phyloP scores from a whole-genome alignment of 106 monocot species.

The Phalaenopsis equestris region DNA sequence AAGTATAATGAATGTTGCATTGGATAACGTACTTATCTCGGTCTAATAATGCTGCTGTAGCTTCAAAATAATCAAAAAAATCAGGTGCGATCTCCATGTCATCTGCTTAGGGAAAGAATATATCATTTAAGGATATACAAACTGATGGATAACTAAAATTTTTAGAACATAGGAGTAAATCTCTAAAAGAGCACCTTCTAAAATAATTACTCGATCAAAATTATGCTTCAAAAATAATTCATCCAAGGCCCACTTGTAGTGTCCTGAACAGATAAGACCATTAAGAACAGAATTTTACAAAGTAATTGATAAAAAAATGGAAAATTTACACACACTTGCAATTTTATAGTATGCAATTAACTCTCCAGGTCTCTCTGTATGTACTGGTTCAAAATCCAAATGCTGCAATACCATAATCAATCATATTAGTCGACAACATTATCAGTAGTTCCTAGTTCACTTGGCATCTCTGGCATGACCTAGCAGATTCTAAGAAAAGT shows the following conservation, averaged over 20 bases:
- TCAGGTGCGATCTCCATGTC: conserved; percentile 99
- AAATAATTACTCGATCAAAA: conserved; percentile 79
- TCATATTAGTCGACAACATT: neutral
- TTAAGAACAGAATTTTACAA: conserved; percentile 5
- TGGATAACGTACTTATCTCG: conserved; percentile 64
- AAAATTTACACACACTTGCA: conserved; percentile 51
- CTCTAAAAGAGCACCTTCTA: conserved; percentile 62
- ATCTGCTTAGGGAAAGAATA: conserved; percentile 42
- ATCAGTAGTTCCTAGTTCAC: neutral
- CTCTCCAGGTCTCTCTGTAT: conserved; percentile 90
- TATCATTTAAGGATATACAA: neutral
- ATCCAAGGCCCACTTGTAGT: conserved; percentile 98
- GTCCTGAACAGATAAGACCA: conserved; percentile 35
- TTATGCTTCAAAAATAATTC: conserved; percentile 68
- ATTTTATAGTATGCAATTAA: conserved; percentile 97
- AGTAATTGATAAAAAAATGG: conserved; percentile 10
- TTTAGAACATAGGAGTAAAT: conserved; percentile 6
- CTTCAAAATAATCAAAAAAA: conserved; percentile 98
- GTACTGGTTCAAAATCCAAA: conserved; percentile 74
- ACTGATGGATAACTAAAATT: conserved; percentile 5
- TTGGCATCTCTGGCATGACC: neutral
- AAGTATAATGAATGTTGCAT: neutral
- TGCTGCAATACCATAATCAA: conserved; percentile 56
- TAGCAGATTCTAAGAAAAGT: neutral
- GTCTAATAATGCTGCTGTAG: conserved; percentile 63